Percentiles rank a stretch among this genome's conserved stretches.
Evolutionary conservation across 2,329 filamentous ascomycete species (phyloP).

Genomic region (Fusarium acutatum): DNA sequence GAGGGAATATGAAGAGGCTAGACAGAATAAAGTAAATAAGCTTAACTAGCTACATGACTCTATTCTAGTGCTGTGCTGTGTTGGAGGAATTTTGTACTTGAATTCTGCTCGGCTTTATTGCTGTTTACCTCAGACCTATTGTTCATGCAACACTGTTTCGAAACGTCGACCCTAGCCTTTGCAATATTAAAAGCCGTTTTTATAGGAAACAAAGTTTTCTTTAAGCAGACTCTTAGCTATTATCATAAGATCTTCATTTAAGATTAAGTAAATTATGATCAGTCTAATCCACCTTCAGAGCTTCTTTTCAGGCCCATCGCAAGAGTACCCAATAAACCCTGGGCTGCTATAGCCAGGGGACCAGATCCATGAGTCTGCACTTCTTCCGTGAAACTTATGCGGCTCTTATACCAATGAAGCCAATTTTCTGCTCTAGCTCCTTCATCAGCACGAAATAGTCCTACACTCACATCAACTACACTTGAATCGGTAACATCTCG

Average conservation of each 20-base stretch:
- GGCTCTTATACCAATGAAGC: conserved; percentile 68
- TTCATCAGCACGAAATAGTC: conserved; percentile 59
- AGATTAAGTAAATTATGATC: background rate
- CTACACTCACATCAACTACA: conserved; percentile 71
- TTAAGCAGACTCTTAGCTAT: background rate
- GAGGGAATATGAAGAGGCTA: background rate
- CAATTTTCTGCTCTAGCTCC: conserved; percentile 65
- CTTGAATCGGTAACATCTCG: conserved; percentile 60
- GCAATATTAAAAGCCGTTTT: background rate
- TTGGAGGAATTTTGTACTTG: background rate
- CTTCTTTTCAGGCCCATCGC: background rate
- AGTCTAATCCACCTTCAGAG: background rate
- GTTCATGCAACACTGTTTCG: background rate
- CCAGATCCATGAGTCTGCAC: background rate
- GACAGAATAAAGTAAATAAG: background rate
- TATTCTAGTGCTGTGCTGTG: background rate
- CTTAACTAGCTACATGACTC: background rate
- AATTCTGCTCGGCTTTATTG: background rate
- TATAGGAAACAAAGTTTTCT: background rate
- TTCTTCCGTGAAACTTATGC: conserved; percentile 69
- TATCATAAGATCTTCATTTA: background rate
- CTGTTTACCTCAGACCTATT: background rate
- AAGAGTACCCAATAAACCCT: background rate
- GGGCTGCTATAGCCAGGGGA: background rate
- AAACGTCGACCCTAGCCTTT: background rate